These are phyloP conservation scores for Gossypium davidsonii DNA, from an alignment of 441 rosid species.

Conservation along the genomic window DNA sequence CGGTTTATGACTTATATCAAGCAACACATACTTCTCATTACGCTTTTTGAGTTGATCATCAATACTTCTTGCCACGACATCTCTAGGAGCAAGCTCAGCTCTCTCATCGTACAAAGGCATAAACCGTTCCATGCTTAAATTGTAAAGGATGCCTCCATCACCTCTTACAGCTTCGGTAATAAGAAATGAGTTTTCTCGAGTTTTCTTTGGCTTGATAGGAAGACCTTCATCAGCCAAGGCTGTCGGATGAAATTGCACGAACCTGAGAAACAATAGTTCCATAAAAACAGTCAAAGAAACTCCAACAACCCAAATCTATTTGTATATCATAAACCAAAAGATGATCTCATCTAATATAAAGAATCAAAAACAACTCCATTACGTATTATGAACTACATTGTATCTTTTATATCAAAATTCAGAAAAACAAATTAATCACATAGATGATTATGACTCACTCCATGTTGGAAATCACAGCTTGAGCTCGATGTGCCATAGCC, in stretches of 20 bases:
- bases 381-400: neutral
- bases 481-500: constrained; percentile 95
- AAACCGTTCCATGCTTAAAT: constrained; percentile 72
- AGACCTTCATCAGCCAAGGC: constrained; percentile 96
- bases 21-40: constrained; percentile 72
- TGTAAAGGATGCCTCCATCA: constrained; percentile 92
- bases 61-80: constrained; percentile 93
- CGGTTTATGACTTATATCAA: constrained; percentile 80
- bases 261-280: constrained; percentile 37
- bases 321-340: neutral
- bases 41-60: constrained; percentile 87
- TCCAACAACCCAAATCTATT: neutral
- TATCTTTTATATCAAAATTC: neutral
- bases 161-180: constrained; percentile 95
- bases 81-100: constrained; percentile 96
- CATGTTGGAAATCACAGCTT: constrained; percentile 95
- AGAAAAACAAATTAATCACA: neutral
- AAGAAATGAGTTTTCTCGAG: constrained; percentile 81
- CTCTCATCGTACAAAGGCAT: constrained; percentile 81
- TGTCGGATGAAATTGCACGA: constrained; percentile 97
- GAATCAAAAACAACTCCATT: no score
- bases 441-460: constrained; percentile 53
- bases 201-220: constrained; percentile 50
- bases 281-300: constrained; percentile 8
- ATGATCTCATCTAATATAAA: neutral